Conservation (phyloP, 2,329 filamentous ascomycete species). For the Arthrobotrys musiformis region DNA sequence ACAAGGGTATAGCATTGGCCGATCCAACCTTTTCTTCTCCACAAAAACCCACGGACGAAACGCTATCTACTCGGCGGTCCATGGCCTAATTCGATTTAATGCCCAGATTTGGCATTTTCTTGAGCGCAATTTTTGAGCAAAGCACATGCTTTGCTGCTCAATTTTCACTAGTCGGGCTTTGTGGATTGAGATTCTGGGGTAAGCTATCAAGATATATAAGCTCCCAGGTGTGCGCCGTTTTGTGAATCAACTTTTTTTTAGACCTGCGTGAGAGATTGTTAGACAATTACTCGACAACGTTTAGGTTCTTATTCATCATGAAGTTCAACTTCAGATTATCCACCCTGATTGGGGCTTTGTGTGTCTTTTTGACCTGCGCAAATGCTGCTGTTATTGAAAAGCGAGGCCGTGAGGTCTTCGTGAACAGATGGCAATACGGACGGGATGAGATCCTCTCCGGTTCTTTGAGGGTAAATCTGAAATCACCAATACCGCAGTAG, state of each 20-base stretch:
- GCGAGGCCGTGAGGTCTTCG: not conserved
- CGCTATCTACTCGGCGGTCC: not conserved
- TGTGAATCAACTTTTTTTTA: not conserved
- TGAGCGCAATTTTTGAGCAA: constrained; percentile 6
- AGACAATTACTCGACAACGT: constrained; percentile 13
- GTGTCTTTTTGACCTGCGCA: constrained; percentile 1
- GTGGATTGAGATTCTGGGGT: not conserved
- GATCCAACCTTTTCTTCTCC: not conserved
- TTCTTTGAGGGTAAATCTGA: not conserved
- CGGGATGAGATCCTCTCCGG: constrained; percentile 11
- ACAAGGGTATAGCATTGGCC: not conserved
- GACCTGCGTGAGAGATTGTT: not conserved
- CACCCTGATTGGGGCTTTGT: constrained; percentile 20
- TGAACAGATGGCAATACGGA: constrained; percentile 9
- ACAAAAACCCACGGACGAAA: not conserved
- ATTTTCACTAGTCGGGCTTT: not conserved
- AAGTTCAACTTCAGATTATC: constrained; percentile 30
- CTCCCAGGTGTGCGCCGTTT: not conserved
- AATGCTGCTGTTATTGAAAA: constrained; percentile 24
- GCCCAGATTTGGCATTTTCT: constrained; percentile 22
- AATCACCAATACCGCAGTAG: not conserved
- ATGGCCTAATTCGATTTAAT: not conserved
- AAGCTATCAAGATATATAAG: constrained; percentile 28
- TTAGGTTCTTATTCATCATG: constrained; percentile 25
- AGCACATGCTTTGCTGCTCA: constrained; percentile 4